These are phyloP conservation scores for Puccinia coronata DNA, from an alignment of 1,284 basidiomycete species.

Conservation along the genomic window DNA sequence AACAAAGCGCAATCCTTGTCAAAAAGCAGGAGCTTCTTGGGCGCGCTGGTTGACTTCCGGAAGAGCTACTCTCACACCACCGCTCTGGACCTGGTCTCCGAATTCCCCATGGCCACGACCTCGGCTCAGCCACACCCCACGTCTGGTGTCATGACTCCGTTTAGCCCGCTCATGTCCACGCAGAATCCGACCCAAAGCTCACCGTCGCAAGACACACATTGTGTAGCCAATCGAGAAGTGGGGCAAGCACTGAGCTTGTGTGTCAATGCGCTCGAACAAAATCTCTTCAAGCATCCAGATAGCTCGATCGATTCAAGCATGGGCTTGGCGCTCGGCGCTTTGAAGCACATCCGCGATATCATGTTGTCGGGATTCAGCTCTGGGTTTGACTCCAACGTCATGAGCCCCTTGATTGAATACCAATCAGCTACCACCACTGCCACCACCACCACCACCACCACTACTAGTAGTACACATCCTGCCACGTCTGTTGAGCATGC, in stretches of 20 bases:
- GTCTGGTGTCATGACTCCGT: neutral
- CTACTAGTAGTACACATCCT: no score
- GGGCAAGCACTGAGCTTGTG: conserved; percentile 22
- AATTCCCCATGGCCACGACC: neutral
- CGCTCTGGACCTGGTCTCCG: neutral
- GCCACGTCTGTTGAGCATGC: neutral
- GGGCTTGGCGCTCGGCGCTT: conserved; percentile 8
- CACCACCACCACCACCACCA: no score
- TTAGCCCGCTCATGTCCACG: neutral
- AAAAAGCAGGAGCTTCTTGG: conserved; percentile 12
- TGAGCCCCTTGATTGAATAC: conserved; percentile 35
- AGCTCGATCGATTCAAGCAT: neutral
- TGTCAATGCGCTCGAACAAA: conserved; percentile 28
- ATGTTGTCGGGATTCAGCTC: conserved; percentile 30
- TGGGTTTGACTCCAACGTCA: conserved; percentile 29
- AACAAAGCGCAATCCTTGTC: conserved; percentile 7
- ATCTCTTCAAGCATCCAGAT: neutral
- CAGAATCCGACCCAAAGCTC: neutral
- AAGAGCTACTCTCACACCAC: conserved; percentile 10
- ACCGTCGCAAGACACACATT: neutral
- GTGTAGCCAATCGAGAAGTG: conserved; percentile 28
- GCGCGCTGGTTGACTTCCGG: conserved; percentile 17
- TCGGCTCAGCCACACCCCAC: conserved; percentile 1
- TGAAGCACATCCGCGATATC: conserved; percentile 23
- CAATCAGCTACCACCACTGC: conserved; percentile 13